A percentile compares a stretch with the other conserved stretches of the same genome.
phyloP scores from a whole-genome alignment of 495 filamentous ascomycete species.

The Aspergillus nanangensis region DNA sequence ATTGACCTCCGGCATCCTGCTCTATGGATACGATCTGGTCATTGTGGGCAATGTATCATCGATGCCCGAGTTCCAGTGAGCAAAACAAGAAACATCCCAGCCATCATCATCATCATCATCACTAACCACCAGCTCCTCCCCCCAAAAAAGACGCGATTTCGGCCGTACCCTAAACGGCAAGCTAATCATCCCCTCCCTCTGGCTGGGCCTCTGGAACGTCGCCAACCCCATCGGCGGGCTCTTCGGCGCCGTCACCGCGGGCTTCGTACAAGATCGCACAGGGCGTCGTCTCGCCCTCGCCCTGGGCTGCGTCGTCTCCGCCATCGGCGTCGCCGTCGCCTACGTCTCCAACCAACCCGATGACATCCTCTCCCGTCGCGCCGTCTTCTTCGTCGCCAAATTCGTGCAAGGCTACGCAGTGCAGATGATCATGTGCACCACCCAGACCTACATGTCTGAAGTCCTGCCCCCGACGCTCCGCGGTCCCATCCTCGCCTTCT shows the following conservation, averaged over 20 bases:
- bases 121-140: background rate
- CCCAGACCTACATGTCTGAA: slow-evolving; percentile 47
- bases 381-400: slow-evolving; percentile 28
- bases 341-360: slow-evolving; percentile 27
- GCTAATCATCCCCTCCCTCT: slow-evolving; percentile 43
- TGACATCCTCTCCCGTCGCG: slow-evolving; percentile 22
- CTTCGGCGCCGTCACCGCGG: slow-evolving; percentile 34
- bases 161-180: slow-evolving; percentile 24
- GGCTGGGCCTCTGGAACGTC: slow-evolving; percentile 43
- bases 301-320: slow-evolving; percentile 30
- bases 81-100: too few relatives aligned
- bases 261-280: slow-evolving; percentile 34
- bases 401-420: slow-evolving; percentile 38
- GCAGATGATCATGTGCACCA: slow-evolving; percentile 34
- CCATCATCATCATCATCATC: background rate
- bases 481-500: slow-evolving; percentile 38
- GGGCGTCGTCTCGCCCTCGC: slow-evolving; percentile 36
- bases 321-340: slow-evolving; percentile 32
- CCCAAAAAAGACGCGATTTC: slow-evolving; percentile 25
- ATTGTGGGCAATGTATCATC: slow-evolving; percentile 43
- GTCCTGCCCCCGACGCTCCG: slow-evolving; percentile 35
- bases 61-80: slow-evolving; percentile 39
- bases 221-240: slow-evolving; percentile 37
- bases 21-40: slow-evolving; percentile 47
- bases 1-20: slow-evolving; percentile 30